phyloP scores from a whole-genome alignment of 768 basidiomycete species.

The Calocera cornea region DNA sequence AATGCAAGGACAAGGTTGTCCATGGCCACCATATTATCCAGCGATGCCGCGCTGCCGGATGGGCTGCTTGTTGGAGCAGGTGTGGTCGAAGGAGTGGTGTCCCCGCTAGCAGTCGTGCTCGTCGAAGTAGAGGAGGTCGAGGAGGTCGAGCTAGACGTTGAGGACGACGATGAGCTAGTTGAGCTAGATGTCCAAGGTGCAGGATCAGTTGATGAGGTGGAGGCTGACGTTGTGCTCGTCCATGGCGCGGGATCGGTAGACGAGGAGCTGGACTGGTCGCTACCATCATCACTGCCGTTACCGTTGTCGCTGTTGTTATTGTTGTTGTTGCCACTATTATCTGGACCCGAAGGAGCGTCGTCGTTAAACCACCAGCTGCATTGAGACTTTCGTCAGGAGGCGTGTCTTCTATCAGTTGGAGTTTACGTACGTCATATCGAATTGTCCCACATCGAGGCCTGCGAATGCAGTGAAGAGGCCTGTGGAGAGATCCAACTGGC shows the following conservation, averaged over 20 bases:
- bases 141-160: background rate
- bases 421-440: slow-evolving; percentile 5
- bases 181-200: background rate
- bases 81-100: background rate
- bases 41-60: background rate
- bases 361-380: slow-evolving; percentile 1
- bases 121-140: background rate
- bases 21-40: background rate
- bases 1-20: background rate
- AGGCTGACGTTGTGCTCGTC: background rate
- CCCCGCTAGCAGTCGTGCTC: background rate
- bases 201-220: background rate
- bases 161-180: background rate
- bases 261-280: background rate
- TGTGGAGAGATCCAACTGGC: background rate
- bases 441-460: slow-evolving; percentile 2
- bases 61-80: background rate
- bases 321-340: background rate
- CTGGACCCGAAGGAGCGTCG: background rate
- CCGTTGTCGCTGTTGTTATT: background rate
- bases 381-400: background rate
- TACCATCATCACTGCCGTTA: too few species aligned
- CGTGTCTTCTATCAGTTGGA: background rate
- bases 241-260: background rate
- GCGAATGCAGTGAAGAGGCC: background rate